Percentiles rank a stretch among this genome's conserved stretches.
Evolutionary conservation across 1,284 basidiomycete species (phyloP).

Genomic region (Leccinum fallax): DNA sequence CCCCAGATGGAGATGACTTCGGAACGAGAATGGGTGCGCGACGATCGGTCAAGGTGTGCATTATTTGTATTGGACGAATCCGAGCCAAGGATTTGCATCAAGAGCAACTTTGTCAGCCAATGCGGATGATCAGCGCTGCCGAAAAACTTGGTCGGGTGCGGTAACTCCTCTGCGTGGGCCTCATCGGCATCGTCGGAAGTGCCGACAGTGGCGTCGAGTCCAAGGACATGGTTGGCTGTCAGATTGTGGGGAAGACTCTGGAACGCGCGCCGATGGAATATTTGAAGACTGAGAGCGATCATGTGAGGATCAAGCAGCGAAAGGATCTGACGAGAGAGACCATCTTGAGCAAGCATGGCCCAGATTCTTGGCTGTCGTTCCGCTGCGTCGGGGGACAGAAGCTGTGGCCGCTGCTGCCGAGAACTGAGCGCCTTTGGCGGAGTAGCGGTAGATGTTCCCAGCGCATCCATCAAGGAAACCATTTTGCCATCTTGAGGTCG

Average conservation of each 20-base stretch:
- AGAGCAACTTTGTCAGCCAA: conserved; percentile 73
- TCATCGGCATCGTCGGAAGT: conserved; percentile 15
- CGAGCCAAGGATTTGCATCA: conserved; percentile 67
- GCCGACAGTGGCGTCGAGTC: conserved; percentile 20
- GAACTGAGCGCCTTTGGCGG: conserved; percentile 19
- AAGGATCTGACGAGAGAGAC: conserved; percentile 69
- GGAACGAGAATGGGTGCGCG: conserved; percentile 66
- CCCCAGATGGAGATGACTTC: conserved; percentile 74
- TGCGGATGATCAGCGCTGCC: conserved; percentile 72
- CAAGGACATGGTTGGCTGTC: conserved; percentile 49
- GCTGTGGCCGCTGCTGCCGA: conserved; percentile 28
- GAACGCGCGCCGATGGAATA: conserved; percentile 58
- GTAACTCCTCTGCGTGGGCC: conserved; percentile 4
- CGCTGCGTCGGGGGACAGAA: conserved; percentile 21
- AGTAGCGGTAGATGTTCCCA: conserved; percentile 34
- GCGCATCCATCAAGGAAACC: conserved; percentile 48
- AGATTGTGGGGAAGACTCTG: conserved; percentile 52
- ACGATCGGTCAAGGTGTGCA: conserved; percentile 47
- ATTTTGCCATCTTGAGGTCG: conserved; percentile 51
- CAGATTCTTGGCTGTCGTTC: conserved; percentile 39
- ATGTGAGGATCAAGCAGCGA: conserved; percentile 57
- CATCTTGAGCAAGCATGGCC: conserved; percentile 57
- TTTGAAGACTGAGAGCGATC: conserved; percentile 59
- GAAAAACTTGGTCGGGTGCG: conserved; percentile 48
- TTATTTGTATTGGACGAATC: conserved; percentile 41